These are phyloP conservation scores for Syncephalastrum sp. DNA, from an alignment of 371 early-diverging fungal genomes.

Conservation along the genomic window DNA sequence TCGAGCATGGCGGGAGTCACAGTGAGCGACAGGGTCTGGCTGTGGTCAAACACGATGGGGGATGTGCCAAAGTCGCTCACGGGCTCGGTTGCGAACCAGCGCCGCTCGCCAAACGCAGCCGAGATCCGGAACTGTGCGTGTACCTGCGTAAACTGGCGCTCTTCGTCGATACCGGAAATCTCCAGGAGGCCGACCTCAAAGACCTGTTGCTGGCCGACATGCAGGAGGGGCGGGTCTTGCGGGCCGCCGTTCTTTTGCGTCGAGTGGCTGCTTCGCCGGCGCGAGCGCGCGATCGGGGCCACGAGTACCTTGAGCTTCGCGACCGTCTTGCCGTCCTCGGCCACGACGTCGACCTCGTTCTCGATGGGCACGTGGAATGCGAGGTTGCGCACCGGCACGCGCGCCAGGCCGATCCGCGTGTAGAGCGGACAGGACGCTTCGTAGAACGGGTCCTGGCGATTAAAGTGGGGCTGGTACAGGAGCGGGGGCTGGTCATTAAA, in stretches of 20 bases:
- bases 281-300: slow-evolving; percentile 45
- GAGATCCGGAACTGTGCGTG: slow-evolving; percentile 77
- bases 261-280: slow-evolving; percentile 3
- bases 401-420: slow-evolving; percentile 63
- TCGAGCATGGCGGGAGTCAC: slow-evolving; percentile 44
- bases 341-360: slow-evolving; percentile 53
- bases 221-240: slow-evolving; percentile 7
- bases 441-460: slow-evolving; percentile 71
- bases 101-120: slow-evolving; percentile 46
- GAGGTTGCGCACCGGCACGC: slow-evolving; percentile 52
- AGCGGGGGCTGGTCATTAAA: slow-evolving; percentile 59
- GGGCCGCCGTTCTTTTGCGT: background rate
- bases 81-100: slow-evolving; percentile 52
- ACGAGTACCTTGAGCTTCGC: slow-evolving; percentile 39
- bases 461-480: slow-evolving; percentile 65
- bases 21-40: slow-evolving; percentile 56
- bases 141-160: slow-evolving; percentile 65
- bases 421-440: slow-evolving; percentile 58
- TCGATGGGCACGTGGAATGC: slow-evolving; percentile 46
- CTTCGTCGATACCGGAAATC: slow-evolving; percentile 58
- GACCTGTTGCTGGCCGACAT: slow-evolving; percentile 56
- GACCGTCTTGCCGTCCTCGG: slow-evolving; percentile 47
- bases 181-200: slow-evolving; percentile 72
- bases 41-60: slow-evolving; percentile 55
- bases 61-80: slow-evolving; percentile 45